Base-by-base conservation (phyloP, 179 eudicot species). In the Spinacia oleracea region DNA sequence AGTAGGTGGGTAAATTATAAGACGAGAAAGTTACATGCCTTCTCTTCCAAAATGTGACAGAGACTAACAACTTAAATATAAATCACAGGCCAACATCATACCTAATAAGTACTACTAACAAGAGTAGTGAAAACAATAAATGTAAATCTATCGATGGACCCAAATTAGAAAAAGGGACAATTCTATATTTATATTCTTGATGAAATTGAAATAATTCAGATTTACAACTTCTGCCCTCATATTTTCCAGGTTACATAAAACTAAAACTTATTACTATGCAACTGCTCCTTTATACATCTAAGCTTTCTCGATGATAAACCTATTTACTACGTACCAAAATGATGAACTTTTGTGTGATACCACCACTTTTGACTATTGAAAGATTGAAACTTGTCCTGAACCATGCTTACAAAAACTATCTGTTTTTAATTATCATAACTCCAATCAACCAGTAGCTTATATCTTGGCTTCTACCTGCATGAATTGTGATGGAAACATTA, bases 201-300 rank as follows among this genome's bases (percentile, higher is more conserved):
- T 58, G 43, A 68, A 45, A 63, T 48, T 66, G 35, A 60, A 56
- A 63, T 70, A 50, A 18, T 53, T 53, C 15, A 66, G 74, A 79
- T 83, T 58, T 83, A 83, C 85, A 83, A 25, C 53, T 64, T 48
- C 16, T 35, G 59, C 70, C 58, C 12, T 67, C 35, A 4, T 40
- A 27, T 64, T 71, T 71, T 55, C 42, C 34, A 81, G 73, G 64
- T 69, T 72, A 76, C 67, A 81, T 73, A 38, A 29, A 38, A 74
- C 69, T 74, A 59, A 27, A 42, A 29, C 56, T 51, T 51, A 18
- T 56, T 55, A 68, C 85, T 83, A 25, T 76, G 82, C 74, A 81
- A 70, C 80, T 74, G 82, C 77, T 73, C 78, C 79, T 74, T 78
- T 78, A 77, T 62, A 84, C 83, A 80, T 77, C 86, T 84, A 84